Evolutionary conservation across 192 early-diverging fungal species (phyloP), one percentile per base, ranked within the genome.

Genomic region (Coemansia asiatica): DNA sequence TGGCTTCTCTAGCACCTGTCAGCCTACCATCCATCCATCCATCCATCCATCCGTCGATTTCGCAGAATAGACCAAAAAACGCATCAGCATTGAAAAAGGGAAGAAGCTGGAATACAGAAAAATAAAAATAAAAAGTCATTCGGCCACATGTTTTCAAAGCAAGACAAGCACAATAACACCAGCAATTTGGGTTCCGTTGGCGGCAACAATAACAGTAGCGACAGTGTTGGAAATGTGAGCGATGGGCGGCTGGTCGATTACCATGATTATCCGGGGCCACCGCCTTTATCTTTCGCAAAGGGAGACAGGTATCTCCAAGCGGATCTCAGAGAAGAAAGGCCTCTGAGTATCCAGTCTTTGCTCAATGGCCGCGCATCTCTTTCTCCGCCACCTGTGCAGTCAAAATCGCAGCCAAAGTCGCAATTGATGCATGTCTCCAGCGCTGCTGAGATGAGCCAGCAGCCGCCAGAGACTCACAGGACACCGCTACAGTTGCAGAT

Each of bases 281-380:
- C 40, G 40, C 40, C 2, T 2, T 12, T 12, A 13, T 12, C 40
- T 44, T 16, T 16, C 15, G 40, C 40, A 16, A 16, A 16, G 8
- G 40, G 10, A 44, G 40, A 3, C 40, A 44, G 15, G 10, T 13
- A 16, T 44, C 12, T 13, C 15, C 40, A 12, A 16, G 40, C 40
- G 40, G 40, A 44, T 12, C 44, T 25, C 44, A 18, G 31, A 18
- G 55, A 22, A 35, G 64, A 33, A 22, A 26, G 51, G 47, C 57
- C 56, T 16, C 47, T 66, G 16, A 66, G 64, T n/a, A 66, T 66
- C 3, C 64, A 59, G 56, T 66, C 64, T n/a, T 29, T 66, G 31
- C 70, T 78, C 28, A 78, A 72, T 61, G 55, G 3, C 40, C 40
- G 40, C 40, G 40, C 15, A 8, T 44, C 40, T 44, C 15, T 44